A percentile compares a stretch with the other conserved stretches of the same genome.
These are phyloP conservation scores for Apiospora aurea DNA, from an alignment of 2,329 filamentous ascomycete species.

Conservation along the genomic window DNA sequence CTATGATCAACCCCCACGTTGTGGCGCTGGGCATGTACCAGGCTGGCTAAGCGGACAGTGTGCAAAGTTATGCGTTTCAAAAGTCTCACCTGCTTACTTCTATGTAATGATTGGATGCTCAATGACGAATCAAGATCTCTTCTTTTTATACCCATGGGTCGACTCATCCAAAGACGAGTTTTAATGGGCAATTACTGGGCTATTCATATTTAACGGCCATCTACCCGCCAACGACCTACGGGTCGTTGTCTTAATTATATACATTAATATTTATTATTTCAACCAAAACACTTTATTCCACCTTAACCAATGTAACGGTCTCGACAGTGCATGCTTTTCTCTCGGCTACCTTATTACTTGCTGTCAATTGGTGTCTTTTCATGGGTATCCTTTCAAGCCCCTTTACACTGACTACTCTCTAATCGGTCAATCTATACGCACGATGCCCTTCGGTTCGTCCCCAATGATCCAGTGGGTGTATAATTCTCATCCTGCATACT, in stretches of 20 bases:
- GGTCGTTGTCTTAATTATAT: not conserved
- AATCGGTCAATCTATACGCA: no score
- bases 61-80: not conserved
- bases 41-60: slow-evolving; percentile 64
- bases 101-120: not conserved
- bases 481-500: not conserved
- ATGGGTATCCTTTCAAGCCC: no score
- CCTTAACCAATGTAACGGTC: no score
- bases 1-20: slow-evolving; percentile 77
- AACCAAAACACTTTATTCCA: no score
- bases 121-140: not conserved
- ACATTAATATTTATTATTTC: not conserved
- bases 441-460: no score
- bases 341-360: no score
- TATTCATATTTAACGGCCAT: not conserved
- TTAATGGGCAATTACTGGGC: not conserved
- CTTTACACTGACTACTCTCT: no score
- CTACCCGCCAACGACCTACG: not conserved
- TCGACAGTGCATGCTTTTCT: no score
- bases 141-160: not conserved
- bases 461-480: not conserved
- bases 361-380: no score
- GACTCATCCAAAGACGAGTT: not conserved
- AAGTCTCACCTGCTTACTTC: not conserved
- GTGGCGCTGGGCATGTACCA: slow-evolving; percentile 79